Percentiles rank a stretch among this genome's conserved stretches.
Conservation (phyloP, 495 filamentous ascomycete genomes). For the Penicillium taxi region DNA sequence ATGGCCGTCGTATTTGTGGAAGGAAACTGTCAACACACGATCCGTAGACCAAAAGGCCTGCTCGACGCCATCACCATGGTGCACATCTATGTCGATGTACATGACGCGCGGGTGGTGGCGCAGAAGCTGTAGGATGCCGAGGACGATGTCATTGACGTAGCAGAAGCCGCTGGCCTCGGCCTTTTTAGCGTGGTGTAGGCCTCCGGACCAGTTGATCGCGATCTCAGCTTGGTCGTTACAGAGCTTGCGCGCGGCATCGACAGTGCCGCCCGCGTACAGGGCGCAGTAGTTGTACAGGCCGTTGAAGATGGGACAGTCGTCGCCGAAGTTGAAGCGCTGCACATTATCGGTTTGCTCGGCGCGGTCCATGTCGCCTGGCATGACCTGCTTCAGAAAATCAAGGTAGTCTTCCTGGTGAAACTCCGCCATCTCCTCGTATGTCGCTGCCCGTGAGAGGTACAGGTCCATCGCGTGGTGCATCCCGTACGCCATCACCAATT, state of each 20-base stretch:
- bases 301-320: slow-evolving; percentile 95
- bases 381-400: slow-evolving; percentile 58
- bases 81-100: slow-evolving; percentile 97
- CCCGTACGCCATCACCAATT: slow-evolving; percentile 86
- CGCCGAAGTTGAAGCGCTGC: slow-evolving; percentile 70
- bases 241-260: slow-evolving; percentile 87
- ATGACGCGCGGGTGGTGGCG: slow-evolving; percentile 84
- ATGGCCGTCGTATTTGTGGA: slow-evolving; percentile 88
- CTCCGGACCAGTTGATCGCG: slow-evolving; percentile 98
- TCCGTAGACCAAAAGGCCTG: slow-evolving; percentile 96
- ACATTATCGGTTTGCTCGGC: slow-evolving; percentile 35
- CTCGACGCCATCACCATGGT: slow-evolving; percentile 96
- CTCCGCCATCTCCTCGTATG: slow-evolving; percentile 74
- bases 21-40: slow-evolving; percentile 90
- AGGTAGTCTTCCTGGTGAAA: slow-evolving; percentile 90
- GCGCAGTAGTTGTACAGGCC: slow-evolving; percentile 92
- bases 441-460: slow-evolving; percentile 72
- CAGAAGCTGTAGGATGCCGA: slow-evolving; percentile 84
- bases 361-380: slow-evolving; percentile 39
- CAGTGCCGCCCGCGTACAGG: slow-evolving; percentile 80
- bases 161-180: slow-evolving; percentile 92
- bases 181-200: slow-evolving; percentile 96
- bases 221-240: slow-evolving; percentile 82
- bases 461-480: slow-evolving; percentile 95
- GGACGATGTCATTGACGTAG: slow-evolving; percentile 97